Conservation (phyloP, 345 rosid genomes). For the Cardamine resedifolia region DNA sequence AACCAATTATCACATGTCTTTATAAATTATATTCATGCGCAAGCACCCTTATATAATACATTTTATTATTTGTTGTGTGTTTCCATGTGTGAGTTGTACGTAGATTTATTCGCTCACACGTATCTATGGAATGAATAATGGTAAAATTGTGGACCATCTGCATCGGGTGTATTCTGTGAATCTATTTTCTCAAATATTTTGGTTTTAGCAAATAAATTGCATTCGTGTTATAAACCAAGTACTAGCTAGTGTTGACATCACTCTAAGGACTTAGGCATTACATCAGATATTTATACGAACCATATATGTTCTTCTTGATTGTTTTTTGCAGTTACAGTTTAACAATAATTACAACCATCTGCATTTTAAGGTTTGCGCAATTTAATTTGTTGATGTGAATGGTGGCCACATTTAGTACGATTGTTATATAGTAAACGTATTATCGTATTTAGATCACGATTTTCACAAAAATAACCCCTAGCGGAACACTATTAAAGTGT, state of each 20-base stretch:
- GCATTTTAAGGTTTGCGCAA: background rate
- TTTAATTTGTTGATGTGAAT: background rate
- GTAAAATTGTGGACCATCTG: conserved; percentile 39
- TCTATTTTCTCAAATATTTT: conserved; percentile 32
- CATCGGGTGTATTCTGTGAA: conserved; percentile 31
- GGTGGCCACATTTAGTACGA: background rate
- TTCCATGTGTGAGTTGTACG: conserved; percentile 35
- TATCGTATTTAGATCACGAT: background rate
- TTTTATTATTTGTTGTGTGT: conserved; percentile 20
- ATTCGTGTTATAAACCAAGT: conserved; percentile 31
- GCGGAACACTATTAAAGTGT: background rate
- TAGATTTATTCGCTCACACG: conserved; percentile 35
- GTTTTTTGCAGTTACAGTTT: background rate
- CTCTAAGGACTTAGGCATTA: conserved; percentile 6
- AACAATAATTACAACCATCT: background rate
- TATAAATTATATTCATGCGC: conserved; percentile 38
- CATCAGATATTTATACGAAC: conserved; percentile 16
- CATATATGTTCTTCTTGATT: background rate
- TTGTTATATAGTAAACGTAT: background rate
- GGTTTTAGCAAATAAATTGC: conserved; percentile 33
- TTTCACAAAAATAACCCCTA: background rate
- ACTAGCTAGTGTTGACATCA: conserved; percentile 34
- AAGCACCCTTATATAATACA: conserved; percentile 20
- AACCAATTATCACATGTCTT: conserved; percentile 40
- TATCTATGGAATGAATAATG: conserved; percentile 36